Conservation (phyloP, 495 filamentous ascomycete genomes). For the Pseudoneurospora amorphoporcata region DNA sequence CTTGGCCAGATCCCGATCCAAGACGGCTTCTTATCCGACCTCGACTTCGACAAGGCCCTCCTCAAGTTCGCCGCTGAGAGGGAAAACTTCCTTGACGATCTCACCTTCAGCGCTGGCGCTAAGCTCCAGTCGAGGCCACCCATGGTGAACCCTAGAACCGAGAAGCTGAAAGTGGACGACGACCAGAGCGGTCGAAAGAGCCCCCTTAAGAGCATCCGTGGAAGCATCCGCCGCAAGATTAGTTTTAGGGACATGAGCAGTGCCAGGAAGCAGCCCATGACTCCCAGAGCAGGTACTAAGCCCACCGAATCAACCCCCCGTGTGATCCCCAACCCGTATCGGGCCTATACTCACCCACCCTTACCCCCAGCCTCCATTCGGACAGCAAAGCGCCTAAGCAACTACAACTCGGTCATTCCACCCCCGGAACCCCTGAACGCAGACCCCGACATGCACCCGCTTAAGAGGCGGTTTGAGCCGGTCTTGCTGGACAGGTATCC, state of each 20-base stretch:
- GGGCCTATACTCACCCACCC: slow-evolving; percentile 10
- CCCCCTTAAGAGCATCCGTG: slow-evolving; percentile 46
- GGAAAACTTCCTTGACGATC: slow-evolving; percentile 86
- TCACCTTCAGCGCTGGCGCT: slow-evolving; percentile 80
- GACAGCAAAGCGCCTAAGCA: slow-evolving; percentile 81
- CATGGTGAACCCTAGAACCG: slow-evolving; percentile 64
- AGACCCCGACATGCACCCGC: slow-evolving; percentile 87
- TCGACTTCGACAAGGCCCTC: slow-evolving; percentile 87
- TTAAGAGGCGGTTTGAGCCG: slow-evolving; percentile 89
- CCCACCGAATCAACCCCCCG: slow-evolving; percentile 11
- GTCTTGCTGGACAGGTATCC: slow-evolving; percentile 91
- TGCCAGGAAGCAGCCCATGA: slow-evolving; percentile 75
- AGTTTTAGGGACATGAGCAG: slow-evolving; percentile 92
- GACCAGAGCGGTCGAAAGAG: slow-evolving; percentile 35
- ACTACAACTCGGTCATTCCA: slow-evolving; percentile 97
- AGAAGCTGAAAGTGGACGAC: slow-evolving; percentile 76
- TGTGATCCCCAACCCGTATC: background rate
- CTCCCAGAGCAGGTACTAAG: slow-evolving; percentile 59
- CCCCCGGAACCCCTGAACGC: slow-evolving; percentile 80
- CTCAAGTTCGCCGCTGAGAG: slow-evolving; percentile 89
- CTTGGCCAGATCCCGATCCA: slow-evolving; percentile 13
- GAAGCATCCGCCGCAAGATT: slow-evolving; percentile 77
- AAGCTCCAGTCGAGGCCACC: slow-evolving; percentile 57
- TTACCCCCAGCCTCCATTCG: slow-evolving; percentile 65
- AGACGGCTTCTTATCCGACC: slow-evolving; percentile 35